Evolutionary conservation across 225 moss, liverwort and hornwort species (phyloP).

Genomic region (Straminergon stramineum): DNA sequence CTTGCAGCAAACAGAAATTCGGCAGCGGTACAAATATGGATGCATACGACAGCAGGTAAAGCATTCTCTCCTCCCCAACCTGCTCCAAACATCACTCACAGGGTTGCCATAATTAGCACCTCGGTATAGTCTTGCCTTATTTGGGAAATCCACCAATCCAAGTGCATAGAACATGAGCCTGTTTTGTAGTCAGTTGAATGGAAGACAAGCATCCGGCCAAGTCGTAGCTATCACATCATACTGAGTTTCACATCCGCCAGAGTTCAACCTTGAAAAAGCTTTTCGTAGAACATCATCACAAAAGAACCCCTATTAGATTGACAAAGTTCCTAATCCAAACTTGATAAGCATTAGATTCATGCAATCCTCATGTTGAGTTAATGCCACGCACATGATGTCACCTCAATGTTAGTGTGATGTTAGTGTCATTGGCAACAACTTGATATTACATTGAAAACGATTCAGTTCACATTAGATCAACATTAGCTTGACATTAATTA

Average conservation of each 20-base stretch:
- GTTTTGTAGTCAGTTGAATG: not conserved
- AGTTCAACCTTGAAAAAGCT: not conserved
- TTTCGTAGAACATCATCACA: not conserved
- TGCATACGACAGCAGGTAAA: constrained; percentile 67
- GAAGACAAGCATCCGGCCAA: not conserved
- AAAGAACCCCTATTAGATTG: not conserved
- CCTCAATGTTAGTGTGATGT: not conserved
- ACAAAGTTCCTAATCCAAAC: not conserved
- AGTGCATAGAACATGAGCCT: not conserved
- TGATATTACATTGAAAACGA: not conserved
- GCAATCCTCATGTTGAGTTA: not conserved
- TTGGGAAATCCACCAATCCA: not conserved
- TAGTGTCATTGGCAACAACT: not conserved
- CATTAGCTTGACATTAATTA: not conserved
- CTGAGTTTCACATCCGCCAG: not conserved
- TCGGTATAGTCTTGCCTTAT: not conserved
- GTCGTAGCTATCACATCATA: not conserved
- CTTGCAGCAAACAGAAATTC: constrained; percentile 78
- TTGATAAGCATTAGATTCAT: not conserved
- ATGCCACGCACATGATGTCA: not conserved
- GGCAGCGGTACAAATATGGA: constrained; percentile 77
- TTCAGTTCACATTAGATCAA: not conserved
- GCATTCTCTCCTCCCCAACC: constrained; percentile 91
- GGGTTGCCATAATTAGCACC: not conserved
- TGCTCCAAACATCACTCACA: constrained; percentile 24